Conservation (phyloP, 805 yeast species). For the Zygotorulaspora danielsina region DNA sequence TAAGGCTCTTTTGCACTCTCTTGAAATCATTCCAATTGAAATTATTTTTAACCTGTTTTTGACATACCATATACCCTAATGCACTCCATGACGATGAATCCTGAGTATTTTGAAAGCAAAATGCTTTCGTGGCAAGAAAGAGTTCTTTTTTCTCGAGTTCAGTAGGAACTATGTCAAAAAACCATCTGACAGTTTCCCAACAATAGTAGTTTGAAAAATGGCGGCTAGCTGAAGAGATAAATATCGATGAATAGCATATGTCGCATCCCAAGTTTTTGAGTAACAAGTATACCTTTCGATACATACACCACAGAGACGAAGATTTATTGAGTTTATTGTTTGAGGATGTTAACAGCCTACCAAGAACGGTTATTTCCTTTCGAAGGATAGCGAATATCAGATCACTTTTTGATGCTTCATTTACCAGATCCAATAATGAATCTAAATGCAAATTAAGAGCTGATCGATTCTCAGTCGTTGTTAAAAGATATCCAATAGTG, state of each 20-base stretch:
- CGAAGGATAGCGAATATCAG: conserved; percentile 11
- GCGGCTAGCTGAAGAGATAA: conserved; percentile 29
- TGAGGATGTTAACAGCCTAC: conserved; percentile 33
- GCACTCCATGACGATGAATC: conserved; percentile 40
- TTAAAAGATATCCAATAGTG: conserved; percentile 35
- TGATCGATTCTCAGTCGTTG: conserved; percentile 38
- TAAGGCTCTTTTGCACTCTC: conserved; percentile 1
- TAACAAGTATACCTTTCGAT: conserved; percentile 30
- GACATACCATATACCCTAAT: conserved; percentile 20
- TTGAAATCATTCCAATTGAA: conserved; percentile 14
- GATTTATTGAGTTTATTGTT: conserved; percentile 38
- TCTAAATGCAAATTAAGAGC: conserved; percentile 33
- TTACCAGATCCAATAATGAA: conserved; percentile 17
- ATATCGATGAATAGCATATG: conserved; percentile 16
- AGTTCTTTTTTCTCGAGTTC: conserved; percentile 10
- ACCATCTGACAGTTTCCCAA: conserved; percentile 39
- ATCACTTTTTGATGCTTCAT: not conserved
- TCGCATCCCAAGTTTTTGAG: not conserved
- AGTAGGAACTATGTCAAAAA: conserved; percentile 23
- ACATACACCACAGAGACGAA: conserved; percentile 37
- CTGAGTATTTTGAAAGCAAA: conserved; percentile 25
- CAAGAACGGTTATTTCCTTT: conserved; percentile 17
- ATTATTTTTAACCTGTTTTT: conserved; percentile 1
- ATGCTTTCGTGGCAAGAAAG: conserved; percentile 18
- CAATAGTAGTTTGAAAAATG: conserved; percentile 41